Conservation (phyloP, 2,329 filamentous ascomycete species). For the Colletotrichum sp. region DNA sequence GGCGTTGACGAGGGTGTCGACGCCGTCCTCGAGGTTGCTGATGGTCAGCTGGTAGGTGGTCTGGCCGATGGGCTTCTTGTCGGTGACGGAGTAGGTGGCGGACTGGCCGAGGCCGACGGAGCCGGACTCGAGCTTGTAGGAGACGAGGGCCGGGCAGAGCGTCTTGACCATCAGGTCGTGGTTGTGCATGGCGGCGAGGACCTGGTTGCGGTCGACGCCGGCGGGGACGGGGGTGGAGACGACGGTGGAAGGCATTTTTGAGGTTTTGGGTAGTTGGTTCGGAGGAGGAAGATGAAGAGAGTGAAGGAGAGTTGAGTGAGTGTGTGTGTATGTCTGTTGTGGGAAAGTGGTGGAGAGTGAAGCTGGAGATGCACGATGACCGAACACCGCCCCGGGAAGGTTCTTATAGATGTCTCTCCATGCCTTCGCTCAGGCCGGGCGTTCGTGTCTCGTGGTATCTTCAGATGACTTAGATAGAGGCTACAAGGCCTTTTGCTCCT, state of each 20-base stretch:
- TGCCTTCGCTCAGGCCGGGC: background rate
- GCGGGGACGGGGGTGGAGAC: slow-evolving; percentile 16
- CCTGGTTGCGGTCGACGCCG: slow-evolving; percentile 3
- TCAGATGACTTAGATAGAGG: background rate
- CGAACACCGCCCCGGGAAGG: background rate
- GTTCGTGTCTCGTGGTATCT: background rate
- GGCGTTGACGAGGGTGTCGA: slow-evolving; percentile 19
- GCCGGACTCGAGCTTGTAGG: slow-evolving; percentile 15
- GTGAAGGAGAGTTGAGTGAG: background rate
- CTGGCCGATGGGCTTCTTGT: slow-evolving; percentile 22
- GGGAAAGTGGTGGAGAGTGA: background rate
- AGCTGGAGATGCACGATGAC: background rate
- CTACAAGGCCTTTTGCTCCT: background rate
- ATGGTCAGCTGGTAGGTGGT: slow-evolving; percentile 21
- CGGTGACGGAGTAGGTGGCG: slow-evolving; percentile 19
- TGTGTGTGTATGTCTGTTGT: background rate
- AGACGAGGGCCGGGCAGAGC: slow-evolving; percentile 17
- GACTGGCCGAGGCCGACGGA: slow-evolving; percentile 5
- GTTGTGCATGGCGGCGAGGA: slow-evolving; percentile 16
- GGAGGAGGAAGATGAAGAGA: background rate
- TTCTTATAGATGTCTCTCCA: slow-evolving; percentile 14
- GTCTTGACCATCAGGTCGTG: slow-evolving; percentile 22
- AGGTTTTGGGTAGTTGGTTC: background rate
- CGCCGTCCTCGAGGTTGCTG: slow-evolving; percentile 19
- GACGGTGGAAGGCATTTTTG: slow-evolving; percentile 10